Evolutionary conservation across 2,329 filamentous ascomycete species (phyloP).

Genomic region (Aphanoascus verrucosus): DNA sequence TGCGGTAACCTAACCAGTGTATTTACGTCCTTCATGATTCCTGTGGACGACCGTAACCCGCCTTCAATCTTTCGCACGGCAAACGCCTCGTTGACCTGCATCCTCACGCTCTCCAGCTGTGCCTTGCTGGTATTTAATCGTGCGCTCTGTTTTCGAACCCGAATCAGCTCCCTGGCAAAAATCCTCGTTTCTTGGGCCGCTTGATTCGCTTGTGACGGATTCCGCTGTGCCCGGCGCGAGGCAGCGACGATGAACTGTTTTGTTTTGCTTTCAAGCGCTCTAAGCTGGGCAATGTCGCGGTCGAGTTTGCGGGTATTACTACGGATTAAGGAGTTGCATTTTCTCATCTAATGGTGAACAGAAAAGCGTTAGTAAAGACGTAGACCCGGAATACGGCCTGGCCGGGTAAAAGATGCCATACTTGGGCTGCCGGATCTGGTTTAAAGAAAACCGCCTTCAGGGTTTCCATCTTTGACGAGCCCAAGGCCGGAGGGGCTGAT

Average conservation of each 20-base stretch:
- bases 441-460: conserved; percentile 79
- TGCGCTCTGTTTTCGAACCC: conserved; percentile 61
- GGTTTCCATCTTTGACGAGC: conserved; percentile 61
- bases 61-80: conserved; percentile 92
- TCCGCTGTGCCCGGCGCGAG: conserved; percentile 67
- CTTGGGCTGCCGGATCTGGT: conserved; percentile 87
- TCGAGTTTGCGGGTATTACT: conserved; percentile 88
- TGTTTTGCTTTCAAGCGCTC: conserved; percentile 70
- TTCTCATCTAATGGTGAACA: conserved; percentile 57
- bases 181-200: conserved; percentile 72
- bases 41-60: conserved; percentile 71
- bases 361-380: neutral
- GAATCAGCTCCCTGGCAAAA: conserved; percentile 79
- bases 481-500: neutral
- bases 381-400: conserved; percentile 11
- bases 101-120: conserved; percentile 82
- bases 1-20: conserved; percentile 72
- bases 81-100: conserved; percentile 97
- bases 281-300: conserved; percentile 73
- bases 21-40: conserved; percentile 97
- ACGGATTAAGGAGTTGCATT: conserved; percentile 86
- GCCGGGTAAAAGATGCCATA: conserved; percentile 34
- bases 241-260: conserved; percentile 75
- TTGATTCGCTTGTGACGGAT: conserved; percentile 67
- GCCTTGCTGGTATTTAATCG: conserved; percentile 80